Conservation (phyloP, 257 asterid species). For the Verbena officinalis region DNA sequence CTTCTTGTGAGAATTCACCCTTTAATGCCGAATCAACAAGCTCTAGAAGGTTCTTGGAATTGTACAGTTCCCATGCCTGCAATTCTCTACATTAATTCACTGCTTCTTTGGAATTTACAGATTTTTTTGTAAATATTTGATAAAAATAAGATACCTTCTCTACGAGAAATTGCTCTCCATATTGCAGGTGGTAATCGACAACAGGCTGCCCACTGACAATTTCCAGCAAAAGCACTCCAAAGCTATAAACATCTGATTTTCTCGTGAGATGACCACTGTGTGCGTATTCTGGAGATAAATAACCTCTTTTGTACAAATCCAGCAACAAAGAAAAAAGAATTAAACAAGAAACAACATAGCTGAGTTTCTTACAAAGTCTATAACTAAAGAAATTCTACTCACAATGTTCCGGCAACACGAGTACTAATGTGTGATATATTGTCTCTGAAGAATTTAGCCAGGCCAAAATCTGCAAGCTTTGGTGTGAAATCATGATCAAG, state of each 20-base stretch:
- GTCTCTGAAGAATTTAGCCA: conserved; percentile 67
- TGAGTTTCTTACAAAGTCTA: not conserved
- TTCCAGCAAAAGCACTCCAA: conserved; percentile 73
- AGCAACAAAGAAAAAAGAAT: conserved; percentile 26
- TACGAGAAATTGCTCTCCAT: conserved; percentile 76
- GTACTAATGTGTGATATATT: conserved; percentile 68
- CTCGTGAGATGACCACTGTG: conserved; percentile 72
- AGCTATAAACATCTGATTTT: conserved; percentile 86
- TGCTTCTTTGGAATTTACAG: not conserved
- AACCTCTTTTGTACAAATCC: conserved; percentile 54
- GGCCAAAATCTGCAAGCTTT: conserved; percentile 80
- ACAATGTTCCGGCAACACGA: conserved; percentile 89
- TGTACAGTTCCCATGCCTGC: conserved; percentile 80
- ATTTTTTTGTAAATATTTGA: too few species aligned
- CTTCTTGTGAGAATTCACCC: conserved; percentile 48
- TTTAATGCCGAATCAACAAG: conserved; percentile 58
- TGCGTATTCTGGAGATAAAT: conserved; percentile 85
- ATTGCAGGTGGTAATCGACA: conserved; percentile 57
- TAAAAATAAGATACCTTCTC: conserved; percentile 55
- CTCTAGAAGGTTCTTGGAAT: conserved; percentile 36
- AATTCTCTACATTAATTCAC: not conserved
- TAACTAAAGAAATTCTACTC: conserved; percentile 31
- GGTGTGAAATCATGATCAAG: conserved; percentile 62
- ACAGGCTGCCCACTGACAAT: conserved; percentile 61
- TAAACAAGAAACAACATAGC: not conserved